Evolutionary conservation across 2,329 filamentous ascomycete genomes (phyloP), one percentile per base, ranked within the genome.

Genomic region (Botrytis byssoidea): DNA sequence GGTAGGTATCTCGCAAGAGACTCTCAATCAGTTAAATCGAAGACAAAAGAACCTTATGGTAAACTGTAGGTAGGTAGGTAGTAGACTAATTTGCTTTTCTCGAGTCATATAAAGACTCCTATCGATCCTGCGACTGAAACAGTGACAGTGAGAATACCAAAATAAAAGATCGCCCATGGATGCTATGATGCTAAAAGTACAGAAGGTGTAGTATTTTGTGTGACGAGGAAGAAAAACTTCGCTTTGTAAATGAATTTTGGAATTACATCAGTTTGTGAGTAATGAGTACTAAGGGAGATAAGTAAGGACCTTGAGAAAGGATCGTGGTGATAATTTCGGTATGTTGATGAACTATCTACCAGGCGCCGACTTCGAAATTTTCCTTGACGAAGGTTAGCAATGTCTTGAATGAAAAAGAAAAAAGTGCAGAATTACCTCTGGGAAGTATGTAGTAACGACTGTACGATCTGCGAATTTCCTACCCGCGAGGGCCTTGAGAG

Each of bases 381-480:
- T 98, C 95, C 90, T 95, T 76, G 48, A 51, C 22, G 73, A 75
- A 74, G 77, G 32, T 73, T 60, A 74, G 79, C 86, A 80, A 85
- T 82, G 66, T 44, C 48, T 40, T 7, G 67, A 22, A 68, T 9
- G 32, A 60, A 73, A 69, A 51, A 9, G 55, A 55, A 70, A 25
- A 37, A 35, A 20, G 0, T 60, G 5, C 16, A 9, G 48, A 70
- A 75, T 83, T 85, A 93, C 93, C 88, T 98, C 97, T 35, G 94
- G 93, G 83, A 98, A 99, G 84, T 96, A 98, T 6, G 96, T 98
- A 4, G 93, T 94, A 20, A 99, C 94, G 42, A 99, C 97, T 5
- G 96, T 99, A 79, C 97, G 90, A 84, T 98, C 94, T 0, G 95
- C 93, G 82, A 99, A 99, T 82, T 98, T 98, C 77, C 97, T 89